Evolutionary conservation across 2,329 filamentous ascomycete species (phyloP), one percentile per base, ranked within the genome.

Genomic region (Purpureocillium takamizusanense): DNA sequence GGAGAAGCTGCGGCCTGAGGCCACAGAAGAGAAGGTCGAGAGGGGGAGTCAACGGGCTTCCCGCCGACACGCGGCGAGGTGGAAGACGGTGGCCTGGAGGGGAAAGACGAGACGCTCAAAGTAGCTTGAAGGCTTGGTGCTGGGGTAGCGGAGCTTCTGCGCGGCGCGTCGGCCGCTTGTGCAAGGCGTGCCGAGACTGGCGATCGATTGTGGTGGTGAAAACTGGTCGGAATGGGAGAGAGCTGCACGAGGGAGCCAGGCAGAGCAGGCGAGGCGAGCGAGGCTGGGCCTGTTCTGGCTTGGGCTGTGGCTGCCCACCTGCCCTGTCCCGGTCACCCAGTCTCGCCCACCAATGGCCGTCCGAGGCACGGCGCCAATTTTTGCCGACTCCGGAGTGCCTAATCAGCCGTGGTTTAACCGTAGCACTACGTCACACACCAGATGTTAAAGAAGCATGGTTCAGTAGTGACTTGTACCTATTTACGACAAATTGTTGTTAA

Each of bases 361-460:
- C 31, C 37, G 21, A 35, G 27, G 28, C 36, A 13, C 41, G 41
- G 39, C 37, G 25, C 38, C 41, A 27, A 36, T 25, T 46, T 44
- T 40, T 29, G 35, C 39, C 45, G 41, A 46, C 39, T 35, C 41
- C 36, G 34, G 33, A 7, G 13, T 8, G 4, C 11, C 15, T 5
- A n/a, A 23, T 31, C 16, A 14, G 27, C 45, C 45, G 43, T 39
- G 8, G 18, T 34, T 46, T 45, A 41, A 36, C 36, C 33, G 31
- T 16, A 9, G 14, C n/a, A 15, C 34, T 41, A 39, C 36, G 37
- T 42, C 40, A 25, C 21, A 25, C 21, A 6, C 5, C 21, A n/a
- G n/a, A n/a, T n/a, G n/a, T 25, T 25, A 25, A 25, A 5, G 21
- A n/a, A n/a, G n/a, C 7, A 28, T 28, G 8, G 25, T 28, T 12